These are phyloP conservation scores for Potentilla sterilis DNA, from an alignment of 306 rosid genomes.

Conservation along the genomic window DNA sequence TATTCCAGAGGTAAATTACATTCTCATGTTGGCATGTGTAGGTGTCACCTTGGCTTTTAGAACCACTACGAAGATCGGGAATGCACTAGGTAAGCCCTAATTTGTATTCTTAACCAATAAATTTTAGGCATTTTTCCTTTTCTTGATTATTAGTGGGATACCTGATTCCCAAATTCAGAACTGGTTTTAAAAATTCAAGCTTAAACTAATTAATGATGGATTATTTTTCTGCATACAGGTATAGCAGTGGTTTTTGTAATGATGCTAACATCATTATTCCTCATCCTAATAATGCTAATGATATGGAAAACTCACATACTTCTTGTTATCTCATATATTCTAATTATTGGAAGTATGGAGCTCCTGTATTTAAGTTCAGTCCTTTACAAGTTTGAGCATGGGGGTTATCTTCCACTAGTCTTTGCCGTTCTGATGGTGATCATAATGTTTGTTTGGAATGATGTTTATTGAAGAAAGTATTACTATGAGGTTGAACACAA, in stretches of 20 bases:
- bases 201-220: not conserved
- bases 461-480: constrained; percentile 37
- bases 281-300: constrained; percentile 36
- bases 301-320: constrained; percentile 41
- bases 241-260: constrained; percentile 44
- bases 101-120: not conserved
- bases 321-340: constrained; percentile 19
- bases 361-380: constrained; percentile 40
- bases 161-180: too few relatives aligned
- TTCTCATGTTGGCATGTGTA: constrained; percentile 75
- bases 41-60: constrained; percentile 55
- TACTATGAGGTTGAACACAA: constrained; percentile 34
- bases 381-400: constrained; percentile 40
- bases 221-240: constrained; percentile 20
- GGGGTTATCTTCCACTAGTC: constrained; percentile 44
- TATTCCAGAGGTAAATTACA: constrained; percentile 59
- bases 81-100: constrained; percentile 60
- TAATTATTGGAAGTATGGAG: constrained; percentile 34
- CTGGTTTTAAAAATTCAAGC: not conserved
- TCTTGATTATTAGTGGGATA: not conserved
- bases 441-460: constrained; percentile 43
- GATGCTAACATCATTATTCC: constrained; percentile 32
- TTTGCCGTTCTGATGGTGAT: constrained; percentile 27
- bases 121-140: not conserved
- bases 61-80: constrained; percentile 51